phyloP scores from a whole-genome alignment of 2,329 filamentous ascomycete species.

The Colletotrichum tamarilloi region DNA sequence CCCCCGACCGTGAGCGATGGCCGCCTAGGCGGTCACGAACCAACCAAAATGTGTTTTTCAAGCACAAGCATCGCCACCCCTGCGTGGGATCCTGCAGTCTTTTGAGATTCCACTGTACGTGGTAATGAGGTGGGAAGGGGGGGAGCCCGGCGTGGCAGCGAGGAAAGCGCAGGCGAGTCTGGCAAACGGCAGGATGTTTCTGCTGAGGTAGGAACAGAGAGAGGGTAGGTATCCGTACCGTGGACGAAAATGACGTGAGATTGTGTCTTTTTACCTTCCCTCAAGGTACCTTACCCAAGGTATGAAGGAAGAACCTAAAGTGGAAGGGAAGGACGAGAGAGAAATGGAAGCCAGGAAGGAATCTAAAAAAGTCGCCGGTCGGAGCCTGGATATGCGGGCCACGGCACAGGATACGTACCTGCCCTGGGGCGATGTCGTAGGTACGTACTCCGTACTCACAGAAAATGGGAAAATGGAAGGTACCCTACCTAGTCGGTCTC shows the following conservation, averaged over 20 bases:
- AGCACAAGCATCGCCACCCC: constrained; percentile 17
- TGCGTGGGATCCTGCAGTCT: neutral
- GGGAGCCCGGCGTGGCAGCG: neutral
- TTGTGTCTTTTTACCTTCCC: too few relatives aligned
- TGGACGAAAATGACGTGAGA: too few relatives aligned
- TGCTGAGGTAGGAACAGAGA: neutral
- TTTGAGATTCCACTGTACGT: neutral
- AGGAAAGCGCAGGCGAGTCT: neutral
- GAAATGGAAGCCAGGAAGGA: too few relatives aligned
- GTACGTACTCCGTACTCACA: too few relatives aligned
- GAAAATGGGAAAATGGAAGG: too few relatives aligned
- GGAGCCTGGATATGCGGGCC: neutral
- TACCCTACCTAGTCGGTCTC: neutral
- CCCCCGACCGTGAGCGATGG: neutral
- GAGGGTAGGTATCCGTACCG: too few relatives aligned
- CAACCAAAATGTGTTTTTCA: constrained; percentile 1
- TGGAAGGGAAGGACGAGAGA: too few relatives aligned
- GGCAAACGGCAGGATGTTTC: neutral
- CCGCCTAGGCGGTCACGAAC: neutral
- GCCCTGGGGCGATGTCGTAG: neutral
- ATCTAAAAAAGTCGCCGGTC: neutral
- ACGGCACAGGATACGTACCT: neutral
- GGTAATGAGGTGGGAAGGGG: neutral
- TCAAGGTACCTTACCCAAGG: too few relatives aligned
- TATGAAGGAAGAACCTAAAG: too few relatives aligned